phyloP scores from a whole-genome alignment of 345 rosid species.

The Boechera divaricarpa region DNA sequence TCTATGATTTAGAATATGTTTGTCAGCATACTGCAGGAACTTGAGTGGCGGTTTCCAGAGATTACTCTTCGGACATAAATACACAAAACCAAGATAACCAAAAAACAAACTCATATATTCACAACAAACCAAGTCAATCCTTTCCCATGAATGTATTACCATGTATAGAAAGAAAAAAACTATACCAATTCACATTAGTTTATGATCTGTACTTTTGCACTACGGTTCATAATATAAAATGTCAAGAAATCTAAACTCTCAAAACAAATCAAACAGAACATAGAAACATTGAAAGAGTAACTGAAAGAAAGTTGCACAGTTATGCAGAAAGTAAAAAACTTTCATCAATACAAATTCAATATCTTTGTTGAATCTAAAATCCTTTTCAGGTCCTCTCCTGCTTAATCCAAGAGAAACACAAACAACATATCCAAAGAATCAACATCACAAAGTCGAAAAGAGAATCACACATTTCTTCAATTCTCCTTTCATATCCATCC shows the following conservation, averaged over 20 bases:
- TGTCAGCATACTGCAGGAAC: neutral
- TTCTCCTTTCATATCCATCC: slow-evolving; percentile 13
- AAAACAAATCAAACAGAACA: slow-evolving; percentile 22
- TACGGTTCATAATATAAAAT: neutral
- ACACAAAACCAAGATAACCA: neutral
- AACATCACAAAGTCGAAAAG: slow-evolving; percentile 15
- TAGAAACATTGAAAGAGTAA: neutral
- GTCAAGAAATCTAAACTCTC: neutral
- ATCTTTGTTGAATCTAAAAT: slow-evolving; percentile 11
- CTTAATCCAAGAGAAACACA: slow-evolving; percentile 1
- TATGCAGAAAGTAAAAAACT: slow-evolving; percentile 15
- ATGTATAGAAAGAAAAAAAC: neutral
- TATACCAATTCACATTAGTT: neutral
- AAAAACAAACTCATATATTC: neutral
- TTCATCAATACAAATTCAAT: slow-evolving; percentile 14
- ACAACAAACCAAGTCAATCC: neutral
- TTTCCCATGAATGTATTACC: neutral
- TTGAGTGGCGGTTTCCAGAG: slow-evolving; percentile 7
- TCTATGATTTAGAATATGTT: neutral
- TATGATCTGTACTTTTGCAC: neutral
- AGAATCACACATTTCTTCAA: slow-evolving; percentile 32
- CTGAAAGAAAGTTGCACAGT: neutral
- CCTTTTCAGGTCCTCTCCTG: neutral
- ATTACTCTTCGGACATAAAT: neutral
- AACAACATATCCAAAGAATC: slow-evolving; percentile 16